Percentiles rank a stretch among this genome's conserved stretches.
These are phyloP conservation scores for Ensete ventricosum DNA, from an alignment of 176 grass and related monocot species.

Conservation along the genomic window DNA sequence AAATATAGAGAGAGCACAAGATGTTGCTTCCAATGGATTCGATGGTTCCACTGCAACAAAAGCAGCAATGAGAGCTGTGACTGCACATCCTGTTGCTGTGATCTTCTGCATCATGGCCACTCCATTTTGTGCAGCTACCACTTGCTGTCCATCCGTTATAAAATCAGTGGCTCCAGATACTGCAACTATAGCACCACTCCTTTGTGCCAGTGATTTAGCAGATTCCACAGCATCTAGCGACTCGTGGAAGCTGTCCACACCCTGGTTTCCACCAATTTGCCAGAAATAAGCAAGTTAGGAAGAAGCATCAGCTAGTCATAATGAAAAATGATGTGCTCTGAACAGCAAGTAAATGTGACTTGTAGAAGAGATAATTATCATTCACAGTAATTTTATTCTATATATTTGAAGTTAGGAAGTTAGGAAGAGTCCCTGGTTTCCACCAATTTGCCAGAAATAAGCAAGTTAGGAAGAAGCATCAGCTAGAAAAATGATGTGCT, in stretches of 20 bases:
- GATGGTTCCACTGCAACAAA: slow-evolving; percentile 63
- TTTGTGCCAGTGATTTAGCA: slow-evolving; percentile 44
- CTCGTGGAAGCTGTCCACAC: slow-evolving; percentile 55
- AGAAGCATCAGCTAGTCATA: neutral
- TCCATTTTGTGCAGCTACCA: slow-evolving; percentile 41
- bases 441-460: neutral
- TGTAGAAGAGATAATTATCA: too few species aligned
- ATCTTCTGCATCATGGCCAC: slow-evolving; percentile 83
- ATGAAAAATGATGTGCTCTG: neutral
- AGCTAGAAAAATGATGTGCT: neutral
- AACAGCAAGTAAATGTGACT: too few species aligned
- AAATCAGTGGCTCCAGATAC: slow-evolving; percentile 69
- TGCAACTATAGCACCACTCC: slow-evolving; percentile 37
- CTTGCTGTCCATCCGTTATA: slow-evolving; percentile 42
- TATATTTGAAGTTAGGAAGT: neutral
- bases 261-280: slow-evolving; percentile 27
- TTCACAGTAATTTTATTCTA: too few species aligned
- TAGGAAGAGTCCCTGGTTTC: slow-evolving; percentile 36
- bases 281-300: neutral
- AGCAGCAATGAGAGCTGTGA: slow-evolving; percentile 58
- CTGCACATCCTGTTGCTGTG: slow-evolving; percentile 61
- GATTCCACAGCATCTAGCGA: slow-evolving; percentile 52
- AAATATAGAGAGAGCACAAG: slow-evolving; percentile 54
- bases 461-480: neutral
- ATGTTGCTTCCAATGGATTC: slow-evolving; percentile 31